These are phyloP conservation scores for Solanum piurae DNA, from an alignment of 257 asterid species.

Conservation along the genomic window DNA sequence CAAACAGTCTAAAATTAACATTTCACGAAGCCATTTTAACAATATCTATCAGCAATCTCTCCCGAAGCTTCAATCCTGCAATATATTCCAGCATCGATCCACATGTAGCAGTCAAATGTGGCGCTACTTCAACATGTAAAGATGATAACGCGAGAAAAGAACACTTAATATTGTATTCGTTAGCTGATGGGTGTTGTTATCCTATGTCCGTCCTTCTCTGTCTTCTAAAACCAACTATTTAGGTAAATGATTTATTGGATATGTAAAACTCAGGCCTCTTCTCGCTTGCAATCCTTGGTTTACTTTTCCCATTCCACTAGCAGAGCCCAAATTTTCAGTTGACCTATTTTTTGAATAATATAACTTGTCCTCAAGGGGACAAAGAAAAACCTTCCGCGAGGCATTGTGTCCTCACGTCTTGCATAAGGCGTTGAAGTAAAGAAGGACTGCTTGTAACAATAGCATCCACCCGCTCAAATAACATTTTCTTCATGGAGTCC, in stretches of 20 bases:
- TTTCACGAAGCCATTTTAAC: not conserved
- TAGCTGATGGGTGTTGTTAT: not conserved
- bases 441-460: conserved; percentile 77
- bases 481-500: conserved; percentile 57
- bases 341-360: not conserved
- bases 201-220: not conserved
- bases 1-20: not conserved
- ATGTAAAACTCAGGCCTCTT: not conserved
- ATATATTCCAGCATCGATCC: not conserved
- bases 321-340: not conserved
- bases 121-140: not conserved
- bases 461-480: conserved; percentile 65
- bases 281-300: not conserved
- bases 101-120: not conserved
- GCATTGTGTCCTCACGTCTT: conserved; percentile 42
- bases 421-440: conserved; percentile 66
- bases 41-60: not conserved
- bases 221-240: not conserved
- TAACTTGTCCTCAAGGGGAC: conserved; percentile 9
- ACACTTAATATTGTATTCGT: not conserved
- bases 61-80: not conserved
- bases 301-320: not conserved
- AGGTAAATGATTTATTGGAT: not conserved
- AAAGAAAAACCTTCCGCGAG: conserved; percentile 57
- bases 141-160: not conserved